Evolutionary conservation across 176 grass and related monocot species (phyloP), one percentile per base, ranked within the genome.

Genomic region (Oryza australiensis): DNA sequence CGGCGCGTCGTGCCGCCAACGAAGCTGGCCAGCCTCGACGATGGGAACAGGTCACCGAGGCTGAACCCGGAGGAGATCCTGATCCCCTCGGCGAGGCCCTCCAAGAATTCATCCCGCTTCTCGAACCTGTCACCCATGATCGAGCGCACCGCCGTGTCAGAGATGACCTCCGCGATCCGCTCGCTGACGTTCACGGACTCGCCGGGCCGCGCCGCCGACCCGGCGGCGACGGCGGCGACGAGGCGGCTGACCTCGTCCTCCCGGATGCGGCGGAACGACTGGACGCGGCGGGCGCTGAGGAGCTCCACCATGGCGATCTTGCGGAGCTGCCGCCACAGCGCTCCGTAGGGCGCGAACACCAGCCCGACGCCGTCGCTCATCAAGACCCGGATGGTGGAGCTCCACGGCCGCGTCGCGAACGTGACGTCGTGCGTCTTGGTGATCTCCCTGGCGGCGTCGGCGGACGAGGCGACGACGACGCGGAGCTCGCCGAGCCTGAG

Each of bases 201-300:
- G 26, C 15, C 12, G n/a, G 12, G 22, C 1, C 10, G 12, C 9
- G 18, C 2, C 64, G 29, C 38, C 18, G 26, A n/a, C n/a, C n/a
- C 9, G 4, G 68, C 10, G 79, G 57, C 24, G 16, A 48, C 15
- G 7, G 46, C 14, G 86, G 59, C 24, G 51, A 55, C 51, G 51
- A 89, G n/a, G 35, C 67, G 77, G 3, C 41, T 24, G 1, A 75
- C 73, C 80, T 92, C 90, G 2, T 83, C 66, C 53, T 75, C 78
- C 24, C 79, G 80, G 5, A 89, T 68, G 28, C 86, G 63, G 28
- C 82, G 85, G 23, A 88, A 92, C 14, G 86, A 92, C 1, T 66
- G 66, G 28, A 89, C 86, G 28, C 90, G 63, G 28, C 78, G 85
- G 13, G 83, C 7, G 51, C 62, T 89, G 7, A 92, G 20, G 7